A percentile compares a stretch with the other conserved stretches of the same genome.
Evolutionary conservation across 108 stramenopile species (phyloP).

Genomic region (Nannochloropsis granulata): DNA sequence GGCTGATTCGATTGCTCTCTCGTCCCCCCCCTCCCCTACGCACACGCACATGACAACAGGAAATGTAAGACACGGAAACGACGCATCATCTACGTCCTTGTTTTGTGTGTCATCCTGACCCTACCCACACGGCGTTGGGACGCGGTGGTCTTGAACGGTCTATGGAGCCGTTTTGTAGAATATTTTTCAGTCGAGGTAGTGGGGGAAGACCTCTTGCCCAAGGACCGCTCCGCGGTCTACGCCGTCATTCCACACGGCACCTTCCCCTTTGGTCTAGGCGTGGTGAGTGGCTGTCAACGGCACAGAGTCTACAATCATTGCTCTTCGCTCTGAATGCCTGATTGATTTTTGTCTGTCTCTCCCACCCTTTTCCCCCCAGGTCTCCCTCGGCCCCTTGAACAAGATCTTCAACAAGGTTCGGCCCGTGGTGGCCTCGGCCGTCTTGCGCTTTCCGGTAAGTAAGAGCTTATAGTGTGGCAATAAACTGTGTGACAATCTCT

Average conservation of each 20-base stretch:
- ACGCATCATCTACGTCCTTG: background rate
- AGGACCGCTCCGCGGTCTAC: slow-evolving; percentile 43
- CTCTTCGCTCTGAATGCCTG: background rate
- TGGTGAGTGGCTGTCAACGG: slow-evolving; percentile 41
- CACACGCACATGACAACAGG: background rate
- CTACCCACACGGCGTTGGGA: background rate
- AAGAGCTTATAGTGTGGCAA: too few species aligned
- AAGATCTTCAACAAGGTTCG: slow-evolving; percentile 12
- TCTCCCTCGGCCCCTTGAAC: background rate
- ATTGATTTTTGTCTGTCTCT: background rate
- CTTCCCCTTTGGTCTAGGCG: slow-evolving; percentile 75
- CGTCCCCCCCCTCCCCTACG: background rate
- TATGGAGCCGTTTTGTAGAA: background rate
- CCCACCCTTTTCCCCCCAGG: background rate
- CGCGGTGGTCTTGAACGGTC: background rate
- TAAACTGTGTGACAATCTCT: too few species aligned
- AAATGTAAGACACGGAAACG: background rate
- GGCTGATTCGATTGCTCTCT: background rate
- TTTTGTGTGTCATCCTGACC: background rate
- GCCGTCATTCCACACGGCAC: slow-evolving; percentile 77
- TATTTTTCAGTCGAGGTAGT: background rate
- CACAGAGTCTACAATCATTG: slow-evolving; percentile 26
- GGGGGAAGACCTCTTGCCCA: background rate
- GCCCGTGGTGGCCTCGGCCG: slow-evolving; percentile 13
- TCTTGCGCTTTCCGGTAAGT: slow-evolving; percentile 13